Conservation (phyloP, 129 eudicot genomes). For the Centaurea solstitialis region DNA sequence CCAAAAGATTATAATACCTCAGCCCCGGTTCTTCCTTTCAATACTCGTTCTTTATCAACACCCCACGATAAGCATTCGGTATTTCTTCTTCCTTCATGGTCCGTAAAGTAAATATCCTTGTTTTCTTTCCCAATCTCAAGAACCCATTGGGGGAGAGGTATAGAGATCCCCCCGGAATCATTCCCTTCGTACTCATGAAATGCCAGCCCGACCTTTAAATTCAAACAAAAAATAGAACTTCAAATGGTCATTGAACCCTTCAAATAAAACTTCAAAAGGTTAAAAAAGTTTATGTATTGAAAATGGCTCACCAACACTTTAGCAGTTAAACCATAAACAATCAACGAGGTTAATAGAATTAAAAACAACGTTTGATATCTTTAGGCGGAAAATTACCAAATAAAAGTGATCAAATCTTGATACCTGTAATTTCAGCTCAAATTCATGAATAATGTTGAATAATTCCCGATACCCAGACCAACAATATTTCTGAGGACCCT, state of each 20-base stretch:
- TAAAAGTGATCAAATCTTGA: conserved; percentile 7
- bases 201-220: conserved; percentile 53
- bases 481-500: conserved; percentile 53
- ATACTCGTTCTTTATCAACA: conserved; percentile 62
- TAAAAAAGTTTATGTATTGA: too few relatives aligned
- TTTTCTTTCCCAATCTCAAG: conserved; percentile 58
- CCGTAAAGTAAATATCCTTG: conserved; percentile 64
- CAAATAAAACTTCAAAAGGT: neutral
- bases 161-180: conserved; percentile 38
- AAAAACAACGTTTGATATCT: neutral
- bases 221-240: neutral
- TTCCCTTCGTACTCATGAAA: conserved; percentile 67
- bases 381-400: neutral
- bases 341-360: neutral
- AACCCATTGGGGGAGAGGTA: conserved; percentile 72
- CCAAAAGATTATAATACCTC: conserved; percentile 39
- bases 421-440: conserved; percentile 66
- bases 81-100: conserved; percentile 65
- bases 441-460: conserved; percentile 52
- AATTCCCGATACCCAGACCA: conserved; percentile 71
- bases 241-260: neutral
- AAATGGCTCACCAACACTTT: neutral
- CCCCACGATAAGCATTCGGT: conserved; percentile 75
- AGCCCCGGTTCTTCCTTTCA: conserved; percentile 60
- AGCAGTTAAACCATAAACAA: neutral